phyloP scores from a whole-genome alignment of 2,329 filamentous ascomycete genomes.

The Parafenestella ontariensis region DNA sequence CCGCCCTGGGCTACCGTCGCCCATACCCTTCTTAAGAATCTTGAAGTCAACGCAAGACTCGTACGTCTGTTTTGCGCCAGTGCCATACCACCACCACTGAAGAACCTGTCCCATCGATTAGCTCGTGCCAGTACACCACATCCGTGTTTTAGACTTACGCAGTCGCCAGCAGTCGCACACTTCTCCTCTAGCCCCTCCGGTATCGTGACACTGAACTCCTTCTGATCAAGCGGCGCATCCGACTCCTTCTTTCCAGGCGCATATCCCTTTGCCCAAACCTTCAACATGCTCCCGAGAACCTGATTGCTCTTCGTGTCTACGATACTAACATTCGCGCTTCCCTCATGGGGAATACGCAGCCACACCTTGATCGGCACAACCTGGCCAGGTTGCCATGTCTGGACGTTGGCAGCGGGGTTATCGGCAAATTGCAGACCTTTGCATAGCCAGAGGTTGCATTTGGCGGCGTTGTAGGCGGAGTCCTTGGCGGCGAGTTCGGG shows the following conservation, averaged over 20 bases:
- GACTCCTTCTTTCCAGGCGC: slow-evolving; percentile 25
- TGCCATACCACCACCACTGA: slow-evolving; percentile 69
- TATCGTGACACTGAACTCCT: slow-evolving; percentile 60
- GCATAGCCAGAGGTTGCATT: slow-evolving; percentile 63
- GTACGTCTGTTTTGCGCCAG: slow-evolving; percentile 64
- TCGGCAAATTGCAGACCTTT: slow-evolving; percentile 66
- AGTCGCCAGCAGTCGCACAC: slow-evolving; percentile 56
- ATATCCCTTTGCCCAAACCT: slow-evolving; percentile 42
- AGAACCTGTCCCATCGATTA: slow-evolving; percentile 46
- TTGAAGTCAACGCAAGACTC: slow-evolving; percentile 67
- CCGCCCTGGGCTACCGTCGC: background rate
- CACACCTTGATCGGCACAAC: slow-evolving; percentile 56
- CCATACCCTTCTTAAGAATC: slow-evolving; percentile 25
- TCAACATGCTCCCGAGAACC: slow-evolving; percentile 54
- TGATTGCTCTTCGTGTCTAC: slow-evolving; percentile 62
- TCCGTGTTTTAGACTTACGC: slow-evolving; percentile 34
- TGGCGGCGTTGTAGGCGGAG: slow-evolving; percentile 54
- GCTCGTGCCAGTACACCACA: background rate
- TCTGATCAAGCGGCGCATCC: slow-evolving; percentile 52
- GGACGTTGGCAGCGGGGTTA: slow-evolving; percentile 60
- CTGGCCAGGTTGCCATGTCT: slow-evolving; percentile 54
- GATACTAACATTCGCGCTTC: slow-evolving; percentile 65
- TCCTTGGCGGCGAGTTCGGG: slow-evolving; percentile 42
- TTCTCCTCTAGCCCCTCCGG: slow-evolving; percentile 54
- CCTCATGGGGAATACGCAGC: slow-evolving; percentile 61